Evolutionary conservation across 2,329 filamentous ascomycete species (phyloP).

Genomic region (Amauroascus verrucosus): DNA sequence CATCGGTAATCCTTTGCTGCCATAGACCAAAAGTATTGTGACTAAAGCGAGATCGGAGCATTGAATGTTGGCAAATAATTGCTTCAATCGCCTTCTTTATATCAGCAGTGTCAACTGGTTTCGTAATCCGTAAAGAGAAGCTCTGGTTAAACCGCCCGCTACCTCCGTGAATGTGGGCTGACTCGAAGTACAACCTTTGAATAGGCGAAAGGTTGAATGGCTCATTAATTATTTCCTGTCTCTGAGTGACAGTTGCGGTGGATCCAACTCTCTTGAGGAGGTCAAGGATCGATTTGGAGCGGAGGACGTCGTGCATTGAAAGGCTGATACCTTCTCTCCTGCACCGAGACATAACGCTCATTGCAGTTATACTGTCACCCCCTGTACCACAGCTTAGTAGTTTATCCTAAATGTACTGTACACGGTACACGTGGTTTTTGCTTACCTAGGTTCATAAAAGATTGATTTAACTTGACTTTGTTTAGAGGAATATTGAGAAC

Average conservation of each 20-base stretch:
- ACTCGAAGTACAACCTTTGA: slow-evolving; percentile 19
- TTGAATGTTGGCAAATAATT: slow-evolving; percentile 18
- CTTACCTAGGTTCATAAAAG: slow-evolving; percentile 29
- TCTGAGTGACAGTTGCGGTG: slow-evolving; percentile 21
- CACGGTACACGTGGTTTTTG: not conserved
- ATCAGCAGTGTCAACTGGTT: not conserved
- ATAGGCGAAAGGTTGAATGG: slow-evolving; percentile 20
- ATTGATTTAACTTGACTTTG: slow-evolving; percentile 28
- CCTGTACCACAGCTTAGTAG: slow-evolving; percentile 23
- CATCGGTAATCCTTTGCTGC: slow-evolving; percentile 20
- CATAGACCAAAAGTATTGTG: slow-evolving; percentile 13
- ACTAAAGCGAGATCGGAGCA: slow-evolving; percentile 19
- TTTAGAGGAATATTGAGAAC: slow-evolving; percentile 28
- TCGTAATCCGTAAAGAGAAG: slow-evolving; percentile 16
- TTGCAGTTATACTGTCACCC: slow-evolving; percentile 43
- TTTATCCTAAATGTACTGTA: not conserved
- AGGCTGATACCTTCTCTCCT: slow-evolving; percentile 38
- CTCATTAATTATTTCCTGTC: slow-evolving; percentile 15
- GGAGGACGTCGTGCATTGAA: slow-evolving; percentile 41
- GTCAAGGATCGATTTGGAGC: slow-evolving; percentile 37
- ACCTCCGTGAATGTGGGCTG: not conserved
- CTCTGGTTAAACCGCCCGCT: slow-evolving; percentile 20
- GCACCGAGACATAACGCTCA: slow-evolving; percentile 41
- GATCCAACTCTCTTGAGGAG: slow-evolving; percentile 26
- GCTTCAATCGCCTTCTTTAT: slow-evolving; percentile 14